These are phyloP conservation scores for Peniophora sp. DNA, from an alignment of 1,284 basidiomycete genomes.

Conservation along the genomic window DNA sequence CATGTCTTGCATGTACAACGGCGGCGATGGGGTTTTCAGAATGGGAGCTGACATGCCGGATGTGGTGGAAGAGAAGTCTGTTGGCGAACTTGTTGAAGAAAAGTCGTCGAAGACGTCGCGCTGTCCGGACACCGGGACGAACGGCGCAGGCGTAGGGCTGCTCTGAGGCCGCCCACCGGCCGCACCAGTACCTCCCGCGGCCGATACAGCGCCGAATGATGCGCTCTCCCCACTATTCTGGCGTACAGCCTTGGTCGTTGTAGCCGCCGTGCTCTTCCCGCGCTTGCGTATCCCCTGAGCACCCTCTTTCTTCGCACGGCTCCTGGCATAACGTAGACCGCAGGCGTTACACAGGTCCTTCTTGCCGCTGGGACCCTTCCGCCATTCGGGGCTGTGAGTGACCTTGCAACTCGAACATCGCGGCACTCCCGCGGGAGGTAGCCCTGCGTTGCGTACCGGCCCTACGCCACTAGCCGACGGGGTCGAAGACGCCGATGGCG, in stretches of 20 bases:
- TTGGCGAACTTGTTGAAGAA: no score
- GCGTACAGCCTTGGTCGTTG: constrained; percentile 16
- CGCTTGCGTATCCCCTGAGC: constrained; percentile 34
- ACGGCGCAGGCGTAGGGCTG: no score
- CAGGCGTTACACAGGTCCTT: constrained; percentile 95
- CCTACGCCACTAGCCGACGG: no score
- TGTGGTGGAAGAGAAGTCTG: no score
- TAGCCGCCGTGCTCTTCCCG: constrained; percentile 14
- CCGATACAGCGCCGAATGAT: constrained; percentile 7
- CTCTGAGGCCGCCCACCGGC: no score
- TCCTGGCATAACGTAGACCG: constrained; percentile 73
- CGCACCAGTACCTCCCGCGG: constrained; percentile 11
- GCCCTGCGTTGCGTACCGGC: constrained; percentile 30
- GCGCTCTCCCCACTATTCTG: background rate
- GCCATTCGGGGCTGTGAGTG: constrained; percentile 87
- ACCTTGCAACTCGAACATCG: constrained; percentile 81
- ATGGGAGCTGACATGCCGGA: no score
- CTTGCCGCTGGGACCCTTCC: constrained; percentile 84
- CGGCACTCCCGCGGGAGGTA: constrained; percentile 65
- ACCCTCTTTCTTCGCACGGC: constrained; percentile 78
- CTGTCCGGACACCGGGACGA: no score
- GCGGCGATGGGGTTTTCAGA: no score
- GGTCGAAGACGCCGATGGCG: constrained; percentile 35
- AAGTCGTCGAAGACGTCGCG: no score
- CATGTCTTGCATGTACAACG: no score